Base-by-base conservation (phyloP, 2,329 filamentous ascomycete genomes). In the Botryotinia narcissicola region DNA sequence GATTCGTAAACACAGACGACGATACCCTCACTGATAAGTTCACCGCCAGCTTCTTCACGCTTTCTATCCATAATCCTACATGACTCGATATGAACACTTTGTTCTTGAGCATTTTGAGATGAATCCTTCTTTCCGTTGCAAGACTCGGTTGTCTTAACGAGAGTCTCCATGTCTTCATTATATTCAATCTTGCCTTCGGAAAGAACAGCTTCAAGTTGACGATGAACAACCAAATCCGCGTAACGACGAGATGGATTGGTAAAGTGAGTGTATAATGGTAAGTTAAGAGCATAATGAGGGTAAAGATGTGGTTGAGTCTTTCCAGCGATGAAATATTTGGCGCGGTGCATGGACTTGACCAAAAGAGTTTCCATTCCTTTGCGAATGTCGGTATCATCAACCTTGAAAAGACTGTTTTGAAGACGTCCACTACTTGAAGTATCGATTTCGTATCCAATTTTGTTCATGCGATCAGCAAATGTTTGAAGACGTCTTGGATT, bases 101-200 rank as follows among this genome's bases (percentile, higher is more conserved):
- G 96, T 83, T 99, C 96, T 83, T 99, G 96, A 22, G 96, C 96
- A 80, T 94, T 96, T 84, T 97, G 95, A 1, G 96, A 94, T 20
- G 95, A 98, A 82, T 99, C 96, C 83, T 98, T 99, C 90, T 98
- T 99, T 81, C 93, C 97, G 86, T 99, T 99, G 87, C 94, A 97
- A 78, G 93, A 90, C 83, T 99, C 96, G 14, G 95, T 93, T 69
- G 93, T 97, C 89, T 98, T 99, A 79, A 91, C 91, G 60, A 99
- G 86, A 73, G 87, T 91, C 81, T 99, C 96, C 75, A 96, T 83
- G 75, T 99, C 96, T 78, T 99, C 96, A 7, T 86, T 90, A 82
- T 96, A 98, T 80, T 98, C 94, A 66, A 93, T 87, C 75, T 91
- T 88, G 76, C 93, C 93, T 72, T 94, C 89, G 0, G 94, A 96